Base-by-base conservation (phyloP, 495 filamentous ascomycete species). In the Podospora appendiculata region DNA sequence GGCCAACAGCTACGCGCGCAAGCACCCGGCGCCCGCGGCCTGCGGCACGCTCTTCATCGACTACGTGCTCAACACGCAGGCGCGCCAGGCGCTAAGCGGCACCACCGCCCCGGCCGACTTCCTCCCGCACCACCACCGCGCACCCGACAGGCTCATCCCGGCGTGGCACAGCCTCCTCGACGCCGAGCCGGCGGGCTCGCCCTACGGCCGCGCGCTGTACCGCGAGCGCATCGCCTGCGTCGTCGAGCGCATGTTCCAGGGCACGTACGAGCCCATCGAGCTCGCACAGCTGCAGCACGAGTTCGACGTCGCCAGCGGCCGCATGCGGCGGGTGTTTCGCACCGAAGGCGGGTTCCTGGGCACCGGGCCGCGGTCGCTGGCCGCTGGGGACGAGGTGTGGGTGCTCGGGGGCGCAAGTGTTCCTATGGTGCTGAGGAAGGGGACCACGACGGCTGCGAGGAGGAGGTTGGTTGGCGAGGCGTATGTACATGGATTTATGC, bases 321-420 rank as follows among this genome's bases (percentile, higher is more conserved):
- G 35, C 16, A 54, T 48, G 48, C 41, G 54, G 2, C 39, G 45
- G 6, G 16, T 48, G 8, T 60, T 60, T 34, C 46, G 53, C 8
- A 52, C 47, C 9, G 47, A 32, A 3, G 17, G 41, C 3, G 41
- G 32, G 1, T 32, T 48, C 11, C 46, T 62, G 16, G 57, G 59
- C 7, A 50, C 51, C 32, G 57, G 53, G n/a, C 57, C 57, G 36
- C 35, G 45, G 25, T 54, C 54, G 10, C 43, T 55, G 44, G 25
- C 16, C 10, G 25, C 33, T n/a, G 48, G 60, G 10, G 60, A 63
- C 18, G 25, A 52, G 41, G 52, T 57, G 1, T 60, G 57, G 49
- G 41, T 55, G 8, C 41, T 62, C 7, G 50, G 38, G 7, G 57
- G 60, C 10, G 47, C 43, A 3, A 35, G 8, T 10, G 48, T 54